Percentiles rank a stretch among this genome's conserved stretches.
phyloP scores from a whole-genome alignment of 2,329 filamentous ascomycete genomes.

The Fusarium sp. region DNA sequence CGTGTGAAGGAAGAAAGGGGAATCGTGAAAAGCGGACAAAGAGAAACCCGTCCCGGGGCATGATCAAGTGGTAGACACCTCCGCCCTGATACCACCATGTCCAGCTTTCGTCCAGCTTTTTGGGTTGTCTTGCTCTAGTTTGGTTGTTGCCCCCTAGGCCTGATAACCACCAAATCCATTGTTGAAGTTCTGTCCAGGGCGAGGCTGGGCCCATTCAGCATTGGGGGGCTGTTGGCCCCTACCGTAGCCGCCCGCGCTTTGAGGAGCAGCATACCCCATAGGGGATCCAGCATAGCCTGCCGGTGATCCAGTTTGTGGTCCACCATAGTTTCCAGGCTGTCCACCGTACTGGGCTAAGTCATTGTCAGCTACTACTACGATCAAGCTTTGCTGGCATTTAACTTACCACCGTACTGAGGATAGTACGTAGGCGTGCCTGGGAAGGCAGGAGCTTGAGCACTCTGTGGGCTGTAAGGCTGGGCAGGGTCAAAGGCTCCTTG shows the following conservation, averaged over 20 bases:
- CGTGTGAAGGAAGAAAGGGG: constrained; percentile 40
- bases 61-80: constrained; percentile 38
- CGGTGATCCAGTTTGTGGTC: constrained; percentile 69
- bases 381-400: neutral
- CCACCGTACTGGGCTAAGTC: constrained; percentile 65
- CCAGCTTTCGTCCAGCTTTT: constrained; percentile 37
- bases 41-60: constrained; percentile 24
- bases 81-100: constrained; percentile 31
- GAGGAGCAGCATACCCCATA: constrained; percentile 76
- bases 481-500: constrained; percentile 80
- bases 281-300: constrained; percentile 72
- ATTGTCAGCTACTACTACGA: constrained; percentile 41
- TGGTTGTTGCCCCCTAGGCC: constrained; percentile 56
- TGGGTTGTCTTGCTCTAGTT: constrained; percentile 36
- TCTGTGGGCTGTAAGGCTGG: constrained; percentile 76
- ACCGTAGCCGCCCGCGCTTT: constrained; percentile 85
- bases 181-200: constrained; percentile 65
- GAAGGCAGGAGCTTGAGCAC: constrained; percentile 76
- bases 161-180: constrained; percentile 73
- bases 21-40: constrained; percentile 38
- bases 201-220: constrained; percentile 64
- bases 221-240: constrained; percentile 74
- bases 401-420: constrained; percentile 88
- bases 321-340: constrained; percentile 75
- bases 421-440: constrained; percentile 88